Percentiles rank a stretch among this genome's conserved stretches.
phyloP scores from a whole-genome alignment of 2,329 filamentous ascomycete species.

The Macrophomina tecta region DNA sequence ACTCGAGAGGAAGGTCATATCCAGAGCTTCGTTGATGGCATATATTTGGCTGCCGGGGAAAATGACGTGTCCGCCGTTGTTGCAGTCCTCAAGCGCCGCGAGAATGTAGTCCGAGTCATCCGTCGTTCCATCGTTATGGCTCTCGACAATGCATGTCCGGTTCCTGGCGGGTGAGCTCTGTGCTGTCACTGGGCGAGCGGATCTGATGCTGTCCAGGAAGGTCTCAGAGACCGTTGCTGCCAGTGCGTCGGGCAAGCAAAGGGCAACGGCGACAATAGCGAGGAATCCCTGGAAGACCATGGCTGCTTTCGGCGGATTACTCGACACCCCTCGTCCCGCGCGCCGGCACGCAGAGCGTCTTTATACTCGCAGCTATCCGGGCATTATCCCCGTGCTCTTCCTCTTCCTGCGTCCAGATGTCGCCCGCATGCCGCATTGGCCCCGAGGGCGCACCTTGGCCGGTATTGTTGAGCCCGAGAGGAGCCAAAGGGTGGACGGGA shows the following conservation, averaged over 20 bases:
- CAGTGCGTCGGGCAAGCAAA: background rate
- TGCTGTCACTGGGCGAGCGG: constrained; percentile 31
- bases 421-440: background rate
- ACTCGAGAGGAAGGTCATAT: constrained; percentile 29
- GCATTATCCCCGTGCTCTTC: background rate
- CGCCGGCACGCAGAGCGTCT: background rate
- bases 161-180: constrained; percentile 29
- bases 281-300: background rate
- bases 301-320: background rate
- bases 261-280: background rate
- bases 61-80: constrained; percentile 31
- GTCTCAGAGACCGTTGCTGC: constrained; percentile 28
- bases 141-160: constrained; percentile 31
- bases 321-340: too few species aligned
- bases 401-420: background rate
- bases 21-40: constrained; percentile 28
- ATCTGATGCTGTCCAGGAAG: constrained; percentile 31
- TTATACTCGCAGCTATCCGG: background rate
- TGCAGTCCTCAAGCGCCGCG: constrained; percentile 29
- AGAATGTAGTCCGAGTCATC: constrained; percentile 27
- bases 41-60: constrained; percentile 29
- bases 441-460: background rate
- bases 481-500: constrained; percentile 1
- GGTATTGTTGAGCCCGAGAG: background rate
- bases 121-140: constrained; percentile 27